Base-by-base conservation (phyloP, 208 protist genomes). In the Leishmania tropica region DNA sequence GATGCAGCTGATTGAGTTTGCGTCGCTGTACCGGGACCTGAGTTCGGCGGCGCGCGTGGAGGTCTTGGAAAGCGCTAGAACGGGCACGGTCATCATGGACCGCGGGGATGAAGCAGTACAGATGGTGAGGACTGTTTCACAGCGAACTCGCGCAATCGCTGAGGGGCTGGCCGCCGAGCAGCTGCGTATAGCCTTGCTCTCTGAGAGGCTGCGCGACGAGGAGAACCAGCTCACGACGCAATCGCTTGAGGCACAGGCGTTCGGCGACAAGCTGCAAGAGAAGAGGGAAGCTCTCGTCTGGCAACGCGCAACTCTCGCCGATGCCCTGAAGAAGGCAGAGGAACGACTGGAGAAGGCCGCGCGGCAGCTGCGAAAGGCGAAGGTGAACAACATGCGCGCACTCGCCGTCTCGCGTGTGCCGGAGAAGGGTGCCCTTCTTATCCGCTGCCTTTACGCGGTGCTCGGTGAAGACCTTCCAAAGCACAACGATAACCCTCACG, bases 391-490 rank as follows among this genome's bases (percentile, higher is more conserved):
- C 28, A 86, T 94, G n/a, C 90, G 88, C 13, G 68, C 83, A 47
- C 85, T 94, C 75, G 78, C 56, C 65, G 84, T 81, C 15, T 83
- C 88, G 51, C 85, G 83, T 24, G 78, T 81, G 15, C 80, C 88
- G 42, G 77, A 90, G 13, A 93, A 93, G 73, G 90, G 89, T 6
- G 31, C 75, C 0, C 76, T 92, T 37, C 86, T 96, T 70, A 80
- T 94, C 48, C 86, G 87, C 28, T 81, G 85, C 31, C 75, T 94
- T 17, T 96, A 91, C 81, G 83, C 86, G 45, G 68, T 94, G 58
- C 73, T 96, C 62, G 88, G 87, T 19, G 90, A 96, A 58, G 93
- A 96, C 54, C 54, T 94, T 37, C 90, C 82, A 28, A 79, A 82
- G 76, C 71, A 83, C 79, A 80, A 64, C n/a, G 83, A 78, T 53